Evolutionary conservation across 805 yeast genomes (phyloP), one percentile per base, ranked within the genome.

Genomic region (Blastobotrys americana): DNA sequence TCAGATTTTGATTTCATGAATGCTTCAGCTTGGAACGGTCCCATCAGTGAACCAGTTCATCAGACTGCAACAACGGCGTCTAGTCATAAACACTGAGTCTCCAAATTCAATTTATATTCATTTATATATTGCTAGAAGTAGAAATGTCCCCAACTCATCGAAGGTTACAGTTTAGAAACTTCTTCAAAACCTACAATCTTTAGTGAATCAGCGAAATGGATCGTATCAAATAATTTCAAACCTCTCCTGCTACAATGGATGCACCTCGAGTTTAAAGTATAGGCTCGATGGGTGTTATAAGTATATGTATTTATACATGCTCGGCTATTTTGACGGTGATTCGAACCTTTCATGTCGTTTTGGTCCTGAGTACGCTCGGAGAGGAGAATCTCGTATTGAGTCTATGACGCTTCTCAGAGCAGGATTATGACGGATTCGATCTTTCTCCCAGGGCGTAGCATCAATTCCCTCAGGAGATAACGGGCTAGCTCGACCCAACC

Each of bases 381-480:
- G 13, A 8, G 31, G 31, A 8, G 31, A 25, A 25, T 25, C 31
- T 13, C 31, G 44, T 10, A 18, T n/a, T 5, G 39, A 33, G 34
- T 48, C 43, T 23, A 48, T 22, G 15, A 25, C 39, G n/a, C 40
- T 13, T 15, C 43, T 27, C 3, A 43, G 35, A 5, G 40, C 17
- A 3, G 48, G 41, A 22, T 20, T 16, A 21, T 34, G 39, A 17
- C 23, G 28, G 22, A 52, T 15, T 2, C 57, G 47, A 35, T 60
- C 65, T 36, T 47, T 46, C 42, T 60, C 65, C 65, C 65, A 60
- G 4, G 65, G 65, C 6, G 65, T 59, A 38, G 39, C n/a, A 39
- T 25, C 6, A 42, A 22, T 4, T 15, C 23, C 13, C 17, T 38
- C 31, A 25, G 31, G 31, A 8, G 31, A 25, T n/a, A n/a, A n/a